phyloP scores from a whole-genome alignment of 139 green algal genomes.

The Pedinophyceae sp. region DNA sequence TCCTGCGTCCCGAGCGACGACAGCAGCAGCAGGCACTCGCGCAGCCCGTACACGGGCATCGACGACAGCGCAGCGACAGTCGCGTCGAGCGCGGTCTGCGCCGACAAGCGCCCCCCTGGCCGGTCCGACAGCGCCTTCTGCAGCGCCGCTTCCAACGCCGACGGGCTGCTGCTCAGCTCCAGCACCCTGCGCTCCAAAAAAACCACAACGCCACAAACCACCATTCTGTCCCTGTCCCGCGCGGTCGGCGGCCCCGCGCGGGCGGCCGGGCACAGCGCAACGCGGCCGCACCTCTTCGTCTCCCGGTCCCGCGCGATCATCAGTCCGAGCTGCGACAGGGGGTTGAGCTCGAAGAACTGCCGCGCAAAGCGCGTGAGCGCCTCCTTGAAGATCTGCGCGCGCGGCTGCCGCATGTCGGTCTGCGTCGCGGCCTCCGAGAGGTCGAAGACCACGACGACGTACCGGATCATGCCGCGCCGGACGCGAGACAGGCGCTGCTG shows the following conservation, averaged over 20 bases:
- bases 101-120: conserved; percentile 41
- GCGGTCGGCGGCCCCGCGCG: too few species aligned
- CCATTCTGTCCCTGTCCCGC: too few species aligned
- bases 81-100: conserved; percentile 77
- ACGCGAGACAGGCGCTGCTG: conserved; percentile 38
- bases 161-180: conserved; percentile 21
- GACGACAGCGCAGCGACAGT: conserved; percentile 30
- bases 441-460: conserved; percentile 44
- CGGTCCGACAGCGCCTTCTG: conserved; percentile 17
- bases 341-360: conserved; percentile 90
- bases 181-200: conserved; percentile 3
- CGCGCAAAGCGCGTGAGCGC: conserved; percentile 52
- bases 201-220: background rate
- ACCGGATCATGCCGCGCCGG: conserved; percentile 85
- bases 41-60: conserved; percentile 71
- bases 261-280: background rate
- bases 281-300: conserved; percentile 20
- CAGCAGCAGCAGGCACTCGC: conserved; percentile 40
- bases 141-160: background rate
- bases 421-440: background rate
- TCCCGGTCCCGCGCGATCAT: conserved; percentile 64
- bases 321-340: conserved; percentile 75
- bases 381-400: conserved; percentile 42
- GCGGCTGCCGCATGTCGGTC: conserved; percentile 62
- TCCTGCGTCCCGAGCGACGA: conserved; percentile 23